A percentile compares a stretch with the other conserved stretches of the same genome.
phyloP scores from a whole-genome alignment of 176 grass and related monocot species.

The Saccharum officinarum region DNA sequence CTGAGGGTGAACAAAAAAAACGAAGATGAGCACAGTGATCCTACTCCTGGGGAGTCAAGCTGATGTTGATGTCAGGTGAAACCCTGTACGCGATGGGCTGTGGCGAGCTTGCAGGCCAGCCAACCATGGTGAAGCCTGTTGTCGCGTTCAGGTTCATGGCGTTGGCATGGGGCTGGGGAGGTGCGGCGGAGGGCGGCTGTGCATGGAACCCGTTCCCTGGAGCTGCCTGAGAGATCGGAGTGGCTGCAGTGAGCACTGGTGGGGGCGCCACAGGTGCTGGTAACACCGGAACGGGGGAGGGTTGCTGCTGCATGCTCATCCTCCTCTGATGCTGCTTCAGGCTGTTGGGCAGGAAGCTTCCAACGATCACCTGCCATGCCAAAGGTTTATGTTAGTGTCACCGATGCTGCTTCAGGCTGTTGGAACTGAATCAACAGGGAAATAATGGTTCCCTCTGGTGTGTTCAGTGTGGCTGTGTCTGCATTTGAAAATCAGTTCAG shows the following conservation, averaged over 20 bases:
- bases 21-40: not conserved
- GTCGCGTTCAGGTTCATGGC: slow-evolving; percentile 41
- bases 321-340: slow-evolving; percentile 86
- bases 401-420: too few relatives aligned
- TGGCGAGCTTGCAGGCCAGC: slow-evolving; percentile 56
- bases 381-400: not conserved
- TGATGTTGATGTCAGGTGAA: slow-evolving; percentile 82
- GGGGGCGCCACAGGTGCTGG: slow-evolving; percentile 14
- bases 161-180: slow-evolving; percentile 25
- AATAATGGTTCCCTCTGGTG: not conserved
- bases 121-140: slow-evolving; percentile 48
- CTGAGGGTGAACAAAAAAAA: not conserved
- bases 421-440: not conserved
- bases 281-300: not conserved
- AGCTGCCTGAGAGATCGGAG: slow-evolving; percentile 78
- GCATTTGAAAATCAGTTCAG: not conserved
- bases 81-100: slow-evolving; percentile 40
- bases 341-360: slow-evolving; percentile 89
- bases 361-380: slow-evolving; percentile 71
- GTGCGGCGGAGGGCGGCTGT: not conserved
- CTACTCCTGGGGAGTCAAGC: slow-evolving; percentile 67
- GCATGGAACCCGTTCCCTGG: slow-evolving; percentile 47
- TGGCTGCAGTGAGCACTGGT: slow-evolving; percentile 48
- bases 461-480: not conserved
- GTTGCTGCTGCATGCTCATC: slow-evolving; percentile 19